A percentile compares a stretch with the other conserved stretches of the same genome.
Evolutionary conservation across 192 early-diverging fungal species (phyloP).

Genomic region (Irineochytrium annulatum): DNA sequence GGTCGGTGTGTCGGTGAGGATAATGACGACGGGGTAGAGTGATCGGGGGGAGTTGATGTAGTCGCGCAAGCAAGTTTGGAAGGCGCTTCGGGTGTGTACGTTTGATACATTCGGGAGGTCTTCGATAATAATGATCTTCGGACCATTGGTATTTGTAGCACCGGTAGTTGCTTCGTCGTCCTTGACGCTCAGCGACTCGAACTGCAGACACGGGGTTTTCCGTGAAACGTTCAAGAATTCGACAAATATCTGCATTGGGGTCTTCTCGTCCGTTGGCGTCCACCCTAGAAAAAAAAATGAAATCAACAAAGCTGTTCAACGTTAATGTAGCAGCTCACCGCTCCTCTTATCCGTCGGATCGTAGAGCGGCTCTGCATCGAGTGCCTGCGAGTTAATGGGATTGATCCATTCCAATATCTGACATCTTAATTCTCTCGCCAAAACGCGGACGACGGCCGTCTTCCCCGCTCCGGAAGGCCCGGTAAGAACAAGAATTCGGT

Average conservation of each 20-base stretch:
- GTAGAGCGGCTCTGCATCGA: background rate
- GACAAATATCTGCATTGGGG: no score
- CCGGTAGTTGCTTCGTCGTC: slow-evolving; percentile 3
- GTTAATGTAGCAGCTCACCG: no score
- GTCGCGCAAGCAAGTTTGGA: slow-evolving; percentile 29
- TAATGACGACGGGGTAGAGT: slow-evolving; percentile 32
- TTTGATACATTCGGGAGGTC: slow-evolving; percentile 40
- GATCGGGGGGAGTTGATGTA: slow-evolving; percentile 17
- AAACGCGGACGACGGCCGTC: slow-evolving; percentile 33
- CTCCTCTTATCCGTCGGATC: no score
- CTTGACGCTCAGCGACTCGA: background rate
- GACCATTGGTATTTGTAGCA: background rate
- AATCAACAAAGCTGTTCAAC: no score
- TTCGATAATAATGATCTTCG: slow-evolving; percentile 41
- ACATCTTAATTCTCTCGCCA: slow-evolving; percentile 33
- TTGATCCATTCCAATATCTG: slow-evolving; percentile 45
- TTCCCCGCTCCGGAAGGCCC: slow-evolving; percentile 45
- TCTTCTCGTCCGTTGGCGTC: no score
- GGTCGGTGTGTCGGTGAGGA: slow-evolving; percentile 30
- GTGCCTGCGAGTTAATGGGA: slow-evolving; percentile 26
- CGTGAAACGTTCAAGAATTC: no score
- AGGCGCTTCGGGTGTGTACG: slow-evolving; percentile 9
- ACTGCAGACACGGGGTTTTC: slow-evolving; percentile 11
- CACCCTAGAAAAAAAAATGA: no score
- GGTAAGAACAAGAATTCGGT: slow-evolving; percentile 33